These are phyloP conservation scores for Venturia asperata DNA, from an alignment of 2,329 filamentous ascomycete species.

Conservation along the genomic window DNA sequence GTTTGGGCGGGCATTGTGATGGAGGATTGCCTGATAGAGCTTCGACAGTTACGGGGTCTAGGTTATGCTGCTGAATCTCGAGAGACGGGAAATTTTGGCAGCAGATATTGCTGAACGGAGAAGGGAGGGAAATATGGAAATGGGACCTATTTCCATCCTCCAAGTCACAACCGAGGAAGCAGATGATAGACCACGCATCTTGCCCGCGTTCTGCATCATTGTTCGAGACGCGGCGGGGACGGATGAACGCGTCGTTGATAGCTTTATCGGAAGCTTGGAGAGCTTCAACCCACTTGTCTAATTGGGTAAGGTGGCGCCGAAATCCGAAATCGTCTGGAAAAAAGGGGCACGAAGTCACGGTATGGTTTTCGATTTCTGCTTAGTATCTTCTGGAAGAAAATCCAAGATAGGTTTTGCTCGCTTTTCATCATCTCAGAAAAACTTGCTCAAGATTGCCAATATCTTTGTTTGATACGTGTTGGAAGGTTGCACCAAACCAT, in stretches of 20 bases:
- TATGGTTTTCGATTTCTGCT: too few relatives aligned
- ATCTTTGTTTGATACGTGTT: too few relatives aligned
- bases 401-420: too few relatives aligned
- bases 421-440: too few relatives aligned
- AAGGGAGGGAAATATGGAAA: background rate
- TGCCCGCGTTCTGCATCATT: background rate
- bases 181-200: background rate
- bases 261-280: slow-evolving; percentile 11
- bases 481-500: too few relatives aligned
- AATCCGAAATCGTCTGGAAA: background rate
- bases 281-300: slow-evolving; percentile 4
- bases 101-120: background rate
- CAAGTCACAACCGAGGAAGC: background rate
- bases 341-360: background rate
- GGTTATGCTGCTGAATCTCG: background rate
- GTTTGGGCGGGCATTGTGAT: background rate
- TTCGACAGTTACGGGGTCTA: background rate
- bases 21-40: background rate
- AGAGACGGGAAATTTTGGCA: background rate
- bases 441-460: too few relatives aligned
- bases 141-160: background rate
- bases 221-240: background rate
- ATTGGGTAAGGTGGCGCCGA: background rate
- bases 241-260: slow-evolving; percentile 11
- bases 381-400: too few relatives aligned